Conservation (phyloP, 495 filamentous ascomycete genomes). For the Annulohypoxylon stygium region DNA sequence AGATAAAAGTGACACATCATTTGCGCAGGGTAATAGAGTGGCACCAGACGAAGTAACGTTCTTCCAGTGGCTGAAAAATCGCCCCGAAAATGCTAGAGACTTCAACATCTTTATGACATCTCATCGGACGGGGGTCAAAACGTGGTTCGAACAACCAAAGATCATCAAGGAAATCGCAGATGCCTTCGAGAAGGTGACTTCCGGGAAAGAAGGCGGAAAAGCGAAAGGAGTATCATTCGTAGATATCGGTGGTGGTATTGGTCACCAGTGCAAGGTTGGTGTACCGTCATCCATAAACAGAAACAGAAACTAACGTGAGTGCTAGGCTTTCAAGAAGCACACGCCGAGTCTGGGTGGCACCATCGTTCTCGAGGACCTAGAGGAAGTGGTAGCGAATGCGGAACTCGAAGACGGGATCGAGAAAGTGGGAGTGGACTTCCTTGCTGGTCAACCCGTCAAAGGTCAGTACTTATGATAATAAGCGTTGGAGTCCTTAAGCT, state of each 20-base stretch:
- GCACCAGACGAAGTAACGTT: conserved; percentile 31
- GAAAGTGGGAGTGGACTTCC: conserved; percentile 64
- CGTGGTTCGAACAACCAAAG: conserved; percentile 33
- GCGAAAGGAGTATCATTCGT: conserved; percentile 56
- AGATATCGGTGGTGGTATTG: conserved; percentile 67
- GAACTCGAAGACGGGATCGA: conserved; percentile 61
- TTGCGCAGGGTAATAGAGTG: conserved; percentile 35
- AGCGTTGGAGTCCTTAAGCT: not conserved
- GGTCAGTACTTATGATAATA: conserved; percentile 45
- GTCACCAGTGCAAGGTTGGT: conserved; percentile 62
- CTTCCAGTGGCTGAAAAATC: conserved; percentile 39
- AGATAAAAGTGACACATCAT: conserved; percentile 31
- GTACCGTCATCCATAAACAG: not conserved
- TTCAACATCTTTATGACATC: conserved; percentile 42
- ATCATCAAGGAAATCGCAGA: conserved; percentile 35
- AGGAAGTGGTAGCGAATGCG: conserved; percentile 51
- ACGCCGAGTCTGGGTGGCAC: conserved; percentile 58
- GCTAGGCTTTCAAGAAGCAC: conserved; percentile 58
- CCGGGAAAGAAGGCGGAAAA: conserved; percentile 9
- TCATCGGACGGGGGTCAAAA: conserved; percentile 33
- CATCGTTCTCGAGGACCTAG: conserved; percentile 68
- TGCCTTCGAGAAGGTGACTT: conserved; percentile 33
- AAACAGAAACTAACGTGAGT: not conserved
- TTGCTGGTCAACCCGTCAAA: conserved; percentile 61
- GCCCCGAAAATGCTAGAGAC: conserved; percentile 32